phyloP scores from a whole-genome alignment of 2,329 filamentous ascomycete genomes.

The Rhinocladiella mackenziei region DNA sequence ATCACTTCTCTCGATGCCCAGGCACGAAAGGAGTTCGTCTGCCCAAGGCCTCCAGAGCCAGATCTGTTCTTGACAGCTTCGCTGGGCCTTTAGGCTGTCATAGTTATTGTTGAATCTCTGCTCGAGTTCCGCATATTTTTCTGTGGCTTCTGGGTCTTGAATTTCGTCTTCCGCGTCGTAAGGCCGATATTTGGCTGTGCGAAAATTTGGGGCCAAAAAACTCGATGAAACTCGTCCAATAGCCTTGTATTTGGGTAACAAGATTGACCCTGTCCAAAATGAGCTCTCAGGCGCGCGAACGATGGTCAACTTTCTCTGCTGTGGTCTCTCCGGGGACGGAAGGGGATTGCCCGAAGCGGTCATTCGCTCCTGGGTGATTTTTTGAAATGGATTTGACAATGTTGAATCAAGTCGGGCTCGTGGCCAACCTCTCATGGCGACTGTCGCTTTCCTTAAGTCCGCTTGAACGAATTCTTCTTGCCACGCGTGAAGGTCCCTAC shows the following conservation, averaged over 20 bases:
- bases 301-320: slow-evolving; percentile 8
- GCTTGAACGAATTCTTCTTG: slow-evolving; percentile 15
- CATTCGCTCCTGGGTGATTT: slow-evolving; percentile 6
- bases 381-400: slow-evolving; percentile 13
- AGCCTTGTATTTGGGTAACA: slow-evolving; percentile 26
- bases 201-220: slow-evolving; percentile 26
- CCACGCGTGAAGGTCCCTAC: slow-evolving; percentile 9
- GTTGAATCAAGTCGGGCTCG: slow-evolving; percentile 7
- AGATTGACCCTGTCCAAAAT: slow-evolving; percentile 2
- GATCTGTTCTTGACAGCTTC: slow-evolving; percentile 22
- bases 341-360: too few species aligned
- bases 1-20: slow-evolving; percentile 9
- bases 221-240: slow-evolving; percentile 25
- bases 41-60: slow-evolving; percentile 23
- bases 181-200: slow-evolving; percentile 24
- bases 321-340: too few species aligned
- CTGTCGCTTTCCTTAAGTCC: slow-evolving; percentile 12
- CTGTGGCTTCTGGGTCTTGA: slow-evolving; percentile 15
- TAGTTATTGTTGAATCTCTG: slow-evolving; percentile 20
- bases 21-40: slow-evolving; percentile 9
- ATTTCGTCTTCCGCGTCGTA: slow-evolving; percentile 27
- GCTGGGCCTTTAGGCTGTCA: slow-evolving; percentile 13
- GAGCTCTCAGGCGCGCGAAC: slow-evolving; percentile 2
- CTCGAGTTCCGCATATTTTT: slow-evolving; percentile 20
- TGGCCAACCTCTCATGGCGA: slow-evolving; percentile 5